These are phyloP conservation scores for Coemansia sp. DNA, from an alignment of 192 early-diverging fungal genomes.

Conservation along the genomic window DNA sequence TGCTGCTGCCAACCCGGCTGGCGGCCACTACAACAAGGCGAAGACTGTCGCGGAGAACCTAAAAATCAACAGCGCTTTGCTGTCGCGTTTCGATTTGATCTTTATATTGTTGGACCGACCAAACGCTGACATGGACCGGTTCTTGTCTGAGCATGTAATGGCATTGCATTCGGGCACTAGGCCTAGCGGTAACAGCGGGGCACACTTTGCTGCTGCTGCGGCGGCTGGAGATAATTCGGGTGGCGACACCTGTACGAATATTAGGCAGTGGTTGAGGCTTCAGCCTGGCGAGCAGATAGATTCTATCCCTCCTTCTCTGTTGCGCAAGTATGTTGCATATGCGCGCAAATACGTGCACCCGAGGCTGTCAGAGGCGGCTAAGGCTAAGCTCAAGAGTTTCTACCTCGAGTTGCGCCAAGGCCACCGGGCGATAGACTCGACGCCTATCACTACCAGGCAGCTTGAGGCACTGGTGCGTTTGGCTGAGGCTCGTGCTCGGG, in stretches of 20 bases:
- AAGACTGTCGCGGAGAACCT: conserved; percentile 86
- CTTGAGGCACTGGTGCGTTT: conserved; percentile 80
- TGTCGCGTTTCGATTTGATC: conserved; percentile 83
- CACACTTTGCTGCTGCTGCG: background rate
- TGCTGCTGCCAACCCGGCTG: conserved; percentile 87
- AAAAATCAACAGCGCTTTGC: conserved; percentile 71
- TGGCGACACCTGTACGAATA: background rate
- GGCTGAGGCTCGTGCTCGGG: conserved; percentile 77
- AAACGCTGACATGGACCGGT: conserved; percentile 77
- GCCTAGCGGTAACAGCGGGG: background rate
- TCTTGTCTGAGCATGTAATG: conserved; percentile 83
- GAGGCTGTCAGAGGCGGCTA: conserved; percentile 64
- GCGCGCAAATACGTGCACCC: conserved; percentile 81
- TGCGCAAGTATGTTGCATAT: conserved; percentile 88
- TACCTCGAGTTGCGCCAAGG: conserved; percentile 70
- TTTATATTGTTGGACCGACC: conserved; percentile 85
- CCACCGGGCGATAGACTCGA: conserved; percentile 69
- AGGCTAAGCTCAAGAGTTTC: conserved; percentile 66
- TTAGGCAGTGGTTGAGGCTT: conserved; percentile 52
- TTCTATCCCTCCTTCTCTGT: conserved; percentile 64
- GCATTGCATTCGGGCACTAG: conserved; percentile 61
- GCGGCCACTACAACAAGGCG: conserved; percentile 85
- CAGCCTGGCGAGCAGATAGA: conserved; percentile 63
- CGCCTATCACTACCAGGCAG: conserved; percentile 81
- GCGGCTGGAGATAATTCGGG: background rate